Conservation (phyloP, 805 yeast species). For the Candida odintsovae region DNA sequence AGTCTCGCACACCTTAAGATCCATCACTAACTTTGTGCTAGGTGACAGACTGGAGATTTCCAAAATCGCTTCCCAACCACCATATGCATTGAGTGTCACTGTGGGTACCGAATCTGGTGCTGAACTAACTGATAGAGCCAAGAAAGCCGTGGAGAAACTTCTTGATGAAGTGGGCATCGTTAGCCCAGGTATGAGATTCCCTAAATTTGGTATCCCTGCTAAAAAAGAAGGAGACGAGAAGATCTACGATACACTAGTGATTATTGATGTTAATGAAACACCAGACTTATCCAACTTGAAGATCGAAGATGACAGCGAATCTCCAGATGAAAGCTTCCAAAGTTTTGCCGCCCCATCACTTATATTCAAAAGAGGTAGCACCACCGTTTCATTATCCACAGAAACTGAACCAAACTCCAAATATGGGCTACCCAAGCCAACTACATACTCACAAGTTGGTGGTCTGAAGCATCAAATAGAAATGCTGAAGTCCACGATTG, state of each 20-base stretch:
- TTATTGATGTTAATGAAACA: conserved; percentile 27
- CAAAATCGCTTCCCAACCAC: conserved; percentile 45
- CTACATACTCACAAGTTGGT: conserved; percentile 58
- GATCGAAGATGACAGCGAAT: conserved; percentile 7
- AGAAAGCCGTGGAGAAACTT: conserved; percentile 34
- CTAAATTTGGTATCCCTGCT: conserved; percentile 18
- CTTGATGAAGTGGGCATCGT: conserved; percentile 53
- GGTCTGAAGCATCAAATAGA: conserved; percentile 67
- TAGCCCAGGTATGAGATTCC: conserved; percentile 46
- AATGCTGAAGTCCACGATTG: conserved; percentile 58
- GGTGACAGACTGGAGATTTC: conserved; percentile 48
- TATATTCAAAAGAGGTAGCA: conserved; percentile 34
- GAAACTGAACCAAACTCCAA: conserved; percentile 28
- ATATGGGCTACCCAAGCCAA: conserved; percentile 37
- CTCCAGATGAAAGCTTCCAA: conserved; percentile 8
- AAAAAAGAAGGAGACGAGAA: conserved; percentile 15
- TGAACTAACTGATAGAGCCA: conserved; percentile 18
- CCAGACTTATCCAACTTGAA: conserved; percentile 31
- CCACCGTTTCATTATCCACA: conserved; percentile 22
- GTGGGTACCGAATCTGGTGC: conserved; percentile 26
- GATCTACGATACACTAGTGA: conserved; percentile 10
- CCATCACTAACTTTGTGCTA: conserved; percentile 35
- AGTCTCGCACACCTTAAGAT: conserved; percentile 41
- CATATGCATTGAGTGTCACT: conserved; percentile 31
- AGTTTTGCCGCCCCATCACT: conserved; percentile 41